Evolutionary conservation across 2,329 filamentous ascomycete genomes (phyloP).

Genomic region (Trichoderma guizhouense): DNA sequence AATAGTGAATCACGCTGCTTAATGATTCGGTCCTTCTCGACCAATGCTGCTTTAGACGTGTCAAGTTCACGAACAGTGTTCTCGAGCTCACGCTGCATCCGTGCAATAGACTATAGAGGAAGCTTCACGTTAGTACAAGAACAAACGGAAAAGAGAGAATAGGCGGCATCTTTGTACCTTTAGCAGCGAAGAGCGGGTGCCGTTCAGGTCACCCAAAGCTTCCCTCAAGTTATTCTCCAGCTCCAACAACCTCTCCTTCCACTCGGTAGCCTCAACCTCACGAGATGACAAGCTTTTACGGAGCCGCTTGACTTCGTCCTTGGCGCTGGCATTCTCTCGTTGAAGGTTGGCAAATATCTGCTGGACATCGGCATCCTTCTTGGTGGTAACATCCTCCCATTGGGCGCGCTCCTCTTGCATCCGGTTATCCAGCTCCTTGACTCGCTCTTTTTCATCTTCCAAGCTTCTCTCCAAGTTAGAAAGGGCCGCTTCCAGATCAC

Average conservation of each 20-base stretch:
- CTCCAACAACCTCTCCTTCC: constrained; percentile 87
- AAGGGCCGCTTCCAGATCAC: constrained; percentile 81
- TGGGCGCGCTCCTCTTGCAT: constrained; percentile 79
- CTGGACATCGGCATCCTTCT: constrained; percentile 93
- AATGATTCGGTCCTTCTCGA: constrained; percentile 88
- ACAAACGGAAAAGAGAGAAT: not conserved
- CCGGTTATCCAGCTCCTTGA: constrained; percentile 68
- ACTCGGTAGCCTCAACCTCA: constrained; percentile 84
- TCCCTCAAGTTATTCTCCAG: constrained; percentile 85
- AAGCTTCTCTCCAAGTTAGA: constrained; percentile 74
- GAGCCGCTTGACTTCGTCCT: constrained; percentile 79
- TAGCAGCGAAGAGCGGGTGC: constrained; percentile 79
- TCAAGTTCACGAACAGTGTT: constrained; percentile 80
- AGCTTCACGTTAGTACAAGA: not conserved
- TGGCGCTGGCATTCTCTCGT: constrained; percentile 72
- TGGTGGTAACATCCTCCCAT: constrained; percentile 77
- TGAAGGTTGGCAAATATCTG: constrained; percentile 92
- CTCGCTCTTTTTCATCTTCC: constrained; percentile 79
- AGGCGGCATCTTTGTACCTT: constrained; percentile 49
- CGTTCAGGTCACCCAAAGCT: constrained; percentile 81
- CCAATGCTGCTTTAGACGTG: constrained; percentile 67
- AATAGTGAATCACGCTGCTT: constrained; percentile 85
- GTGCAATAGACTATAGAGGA: constrained; percentile 65
- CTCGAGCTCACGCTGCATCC: constrained; percentile 84
- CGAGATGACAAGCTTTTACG: constrained; percentile 78